Base-by-base conservation (phyloP, 2,329 filamentous ascomycete species). In the Dichotomopilus funicola region DNA sequence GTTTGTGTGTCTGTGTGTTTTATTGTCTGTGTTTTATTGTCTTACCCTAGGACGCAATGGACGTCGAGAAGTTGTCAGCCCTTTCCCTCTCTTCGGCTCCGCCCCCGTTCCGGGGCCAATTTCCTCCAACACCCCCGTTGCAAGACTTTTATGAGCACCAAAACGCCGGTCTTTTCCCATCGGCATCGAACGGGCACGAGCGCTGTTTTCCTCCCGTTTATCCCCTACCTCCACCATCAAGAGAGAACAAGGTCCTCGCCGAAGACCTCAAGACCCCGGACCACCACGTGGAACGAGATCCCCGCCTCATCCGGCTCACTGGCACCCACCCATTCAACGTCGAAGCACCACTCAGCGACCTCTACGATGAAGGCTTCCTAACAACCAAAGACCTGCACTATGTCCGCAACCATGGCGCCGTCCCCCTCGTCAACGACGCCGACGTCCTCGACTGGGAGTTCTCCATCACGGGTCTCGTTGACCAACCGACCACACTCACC, bases 241-340 rank as follows among this genome's bases (percentile, higher is more conserved):
- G 69, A 48, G 76, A 82, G 4, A 83, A 79, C 48, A 72, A 78
- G 43, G 80, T 94, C 10, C 75, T 95, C 5, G 76, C 83, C n/a
- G 72, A 89, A 65, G 91, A 96, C 67, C 76, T 88, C 60, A 86
- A 87, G 59, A 96, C 91, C 0, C 91, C 91, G 7, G 91, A 96
- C 66, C 76, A 72, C 62, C 89, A 92, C 74, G 88, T 96, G 19
- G 78, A 85, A 27, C 79, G 91, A 68, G 91, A 96, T 71, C 77
- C 87, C 1, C 80, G 91, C 42, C 76, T 96, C 12, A 94, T 96
- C 61, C 81, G 91, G 50, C 75, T 96, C 11, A 96, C 91, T 9
- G 91, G 91, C 31, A 80, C 89, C 5, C 91, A 96, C 70, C 91
- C 91, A 1, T 95, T 95, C 75, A 96, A 96, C 64, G 86, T 88